A percentile compares a stretch with the other conserved stretches of the same genome.
phyloP scores from a whole-genome alignment of 1,284 basidiomycete genomes.

The Papiliotrema nemorosa region DNA sequence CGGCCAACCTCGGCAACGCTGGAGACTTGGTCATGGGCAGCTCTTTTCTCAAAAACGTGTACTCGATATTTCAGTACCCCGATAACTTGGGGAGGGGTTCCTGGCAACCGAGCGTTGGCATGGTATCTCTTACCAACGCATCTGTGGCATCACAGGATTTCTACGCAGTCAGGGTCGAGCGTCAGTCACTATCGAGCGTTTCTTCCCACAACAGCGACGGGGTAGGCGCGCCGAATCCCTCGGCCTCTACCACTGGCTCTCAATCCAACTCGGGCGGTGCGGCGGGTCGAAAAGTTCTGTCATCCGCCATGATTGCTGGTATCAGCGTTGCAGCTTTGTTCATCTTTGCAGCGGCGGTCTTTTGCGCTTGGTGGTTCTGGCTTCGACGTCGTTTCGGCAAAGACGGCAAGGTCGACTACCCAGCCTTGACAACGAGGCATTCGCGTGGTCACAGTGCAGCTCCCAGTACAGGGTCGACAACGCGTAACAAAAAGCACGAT shows the following conservation, averaged over 20 bases:
- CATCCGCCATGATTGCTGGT: constrained; percentile 37
- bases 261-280: background rate
- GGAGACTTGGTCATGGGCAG: constrained; percentile 48
- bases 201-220: constrained; percentile 25
- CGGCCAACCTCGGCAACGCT: constrained; percentile 20
- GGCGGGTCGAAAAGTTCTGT: constrained; percentile 23
- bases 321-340: constrained; percentile 42
- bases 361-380: constrained; percentile 48
- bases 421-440: constrained; percentile 1
- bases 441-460: constrained; percentile 15
- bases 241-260: background rate
- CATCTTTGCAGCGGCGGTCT: constrained; percentile 35
- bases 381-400: constrained; percentile 42
- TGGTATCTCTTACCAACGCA: constrained; percentile 41
- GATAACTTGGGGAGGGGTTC: constrained; percentile 26
- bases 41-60: constrained; percentile 48
- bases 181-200: constrained; percentile 32
- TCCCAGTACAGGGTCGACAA: constrained; percentile 16
- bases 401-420: constrained; percentile 32
- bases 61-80: constrained; percentile 47
- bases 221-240: constrained; percentile 6
- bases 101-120: constrained; percentile 45
- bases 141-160: constrained; percentile 43
- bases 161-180: constrained; percentile 41
- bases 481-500: constrained; percentile 39